Evolutionary conservation across 2,329 filamentous ascomycete species (phyloP), one percentile per base, ranked within the genome.

Genomic region (Alternaria brassicicola): DNA sequence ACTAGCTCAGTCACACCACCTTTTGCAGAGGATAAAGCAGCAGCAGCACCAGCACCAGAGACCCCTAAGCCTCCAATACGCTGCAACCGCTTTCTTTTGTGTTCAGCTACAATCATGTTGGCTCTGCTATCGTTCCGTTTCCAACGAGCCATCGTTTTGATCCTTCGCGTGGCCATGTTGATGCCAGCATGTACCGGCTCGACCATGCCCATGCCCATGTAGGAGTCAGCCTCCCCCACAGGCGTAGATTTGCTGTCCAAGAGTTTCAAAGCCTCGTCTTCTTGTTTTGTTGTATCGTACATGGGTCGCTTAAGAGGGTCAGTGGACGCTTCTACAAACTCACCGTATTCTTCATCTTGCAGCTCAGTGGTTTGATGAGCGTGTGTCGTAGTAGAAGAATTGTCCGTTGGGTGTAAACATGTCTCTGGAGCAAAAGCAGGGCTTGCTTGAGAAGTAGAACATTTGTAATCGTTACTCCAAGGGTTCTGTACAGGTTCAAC

Each of bases 271-370:
- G n/a, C 56, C 21, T 55, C 52, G n/a, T 43, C 28, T 0, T 35
- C 17, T 21, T 55, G 21, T 3, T 55, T 28, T 8, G 57, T 23
- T 35, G 50, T 17, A 23, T 55, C 13, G 26, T 39, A 58, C 9
- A 63, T 10, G 4, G 59, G 60, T 10, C 46, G 52, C 19, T 49
- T 42, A 30, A 51, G 47, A 13, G 36, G 42, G 19, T 51, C 55
- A 36, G 33, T 28, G 6, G 49, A 52, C 39, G 46, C 46, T 8
- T 30, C 35, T 30, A 57, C 48, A 36, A 61, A 58, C 19, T 59
- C 54, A n/a, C 55, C 55, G 30, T 61, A 59, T 2, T 59, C 57
- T 25, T 61, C 59, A 8, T 63, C 31, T 2, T 54, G 52, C 10
- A 46, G 41, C 9, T 55, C 21, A 15, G 49, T 47, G 15, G 41